Percentiles rank a stretch among this genome's conserved stretches.
Evolutionary conservation across 2,329 filamentous ascomycete genomes (phyloP).

Genomic region (Penicillium sclerotiorum): DNA sequence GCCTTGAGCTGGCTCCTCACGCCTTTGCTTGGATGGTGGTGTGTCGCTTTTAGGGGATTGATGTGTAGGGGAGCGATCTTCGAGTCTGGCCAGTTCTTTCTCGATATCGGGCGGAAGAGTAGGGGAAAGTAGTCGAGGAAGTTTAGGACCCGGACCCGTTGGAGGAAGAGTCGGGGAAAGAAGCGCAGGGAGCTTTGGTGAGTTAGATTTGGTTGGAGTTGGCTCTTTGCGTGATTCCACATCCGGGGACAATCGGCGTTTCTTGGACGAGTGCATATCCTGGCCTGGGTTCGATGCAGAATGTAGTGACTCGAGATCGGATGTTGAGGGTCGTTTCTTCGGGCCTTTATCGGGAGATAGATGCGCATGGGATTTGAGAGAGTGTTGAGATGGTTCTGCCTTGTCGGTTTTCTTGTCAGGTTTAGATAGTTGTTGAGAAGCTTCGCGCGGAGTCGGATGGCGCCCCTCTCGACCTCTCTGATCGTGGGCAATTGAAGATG

Average conservation of each 20-base stretch:
- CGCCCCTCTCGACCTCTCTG: slow-evolving; percentile 18
- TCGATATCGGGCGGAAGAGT: slow-evolving; percentile 60
- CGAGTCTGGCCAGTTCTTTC: slow-evolving; percentile 52
- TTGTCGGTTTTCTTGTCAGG: slow-evolving; percentile 21
- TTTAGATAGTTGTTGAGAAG: slow-evolving; percentile 25
- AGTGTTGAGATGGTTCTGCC: slow-evolving; percentile 11
- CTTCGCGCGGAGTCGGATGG: slow-evolving; percentile 18
- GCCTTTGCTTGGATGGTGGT: slow-evolving; percentile 19
- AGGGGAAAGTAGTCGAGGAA: slow-evolving; percentile 61
- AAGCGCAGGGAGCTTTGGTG: slow-evolving; percentile 37
- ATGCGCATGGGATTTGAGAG: slow-evolving; percentile 16
- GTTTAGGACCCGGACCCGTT: slow-evolving; percentile 39
- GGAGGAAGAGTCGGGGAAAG: slow-evolving; percentile 47
- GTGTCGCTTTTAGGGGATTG: slow-evolving; percentile 25
- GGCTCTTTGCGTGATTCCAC: slow-evolving; percentile 29
- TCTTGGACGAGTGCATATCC: slow-evolving; percentile 41
- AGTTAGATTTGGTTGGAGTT: slow-evolving; percentile 26
- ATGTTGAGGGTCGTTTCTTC: slow-evolving; percentile 33
- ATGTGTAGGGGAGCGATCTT: slow-evolving; percentile 35
- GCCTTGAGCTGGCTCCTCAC: slow-evolving; percentile 6
- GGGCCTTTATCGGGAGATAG: slow-evolving; percentile 19
- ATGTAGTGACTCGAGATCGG: slow-evolving; percentile 20
- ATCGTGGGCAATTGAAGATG: slow-evolving; percentile 30
- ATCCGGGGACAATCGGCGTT: slow-evolving; percentile 42
- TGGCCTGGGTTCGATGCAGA: slow-evolving; percentile 18